These are phyloP conservation scores for Inga oerstediana DNA, from an alignment of 306 rosid genomes.

Conservation along the genomic window DNA sequence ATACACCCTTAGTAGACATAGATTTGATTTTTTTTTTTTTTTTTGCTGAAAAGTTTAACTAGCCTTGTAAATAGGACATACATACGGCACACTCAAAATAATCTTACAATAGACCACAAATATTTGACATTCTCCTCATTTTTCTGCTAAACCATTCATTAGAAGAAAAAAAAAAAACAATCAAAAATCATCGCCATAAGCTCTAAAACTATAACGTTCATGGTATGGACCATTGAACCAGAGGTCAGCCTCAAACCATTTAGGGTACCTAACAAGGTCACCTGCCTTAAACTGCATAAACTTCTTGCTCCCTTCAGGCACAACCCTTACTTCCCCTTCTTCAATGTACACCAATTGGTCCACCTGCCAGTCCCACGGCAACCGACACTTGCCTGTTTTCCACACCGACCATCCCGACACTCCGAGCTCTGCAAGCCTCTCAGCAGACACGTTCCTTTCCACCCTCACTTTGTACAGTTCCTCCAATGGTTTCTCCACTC, in stretches of 20 bases:
- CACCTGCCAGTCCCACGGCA: conserved; percentile 98
- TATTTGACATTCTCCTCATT: background rate
- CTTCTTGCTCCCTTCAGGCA: conserved; percentile 79
- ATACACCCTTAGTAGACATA: too few species aligned
- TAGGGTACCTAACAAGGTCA: conserved; percentile 81
- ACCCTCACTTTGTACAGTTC: conserved; percentile 80
- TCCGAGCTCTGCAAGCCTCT: conserved; percentile 67
- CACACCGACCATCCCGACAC: conserved; percentile 85
- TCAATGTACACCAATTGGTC: conserved; percentile 89
- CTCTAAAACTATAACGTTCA: conserved; percentile 84
- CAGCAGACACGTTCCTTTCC: conserved; percentile 61
- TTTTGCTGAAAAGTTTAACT: background rate
- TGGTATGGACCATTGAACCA: conserved; percentile 86
- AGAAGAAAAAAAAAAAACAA: background rate
- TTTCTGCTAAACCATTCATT: background rate
- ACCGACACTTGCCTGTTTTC: conserved; percentile 77
- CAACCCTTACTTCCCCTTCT: conserved; percentile 94
- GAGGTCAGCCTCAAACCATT: conserved; percentile 92
- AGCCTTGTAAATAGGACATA: background rate
- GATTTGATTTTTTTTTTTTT: background rate
- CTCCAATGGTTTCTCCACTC: conserved; percentile 70
- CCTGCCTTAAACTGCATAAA: conserved; percentile 85
- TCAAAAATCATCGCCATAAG: conserved; percentile 72
- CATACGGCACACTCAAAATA: background rate
- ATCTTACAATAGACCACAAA: background rate